phyloP scores from a whole-genome alignment of 352 stramenopile species.

The Blastocystis sp. region DNA sequence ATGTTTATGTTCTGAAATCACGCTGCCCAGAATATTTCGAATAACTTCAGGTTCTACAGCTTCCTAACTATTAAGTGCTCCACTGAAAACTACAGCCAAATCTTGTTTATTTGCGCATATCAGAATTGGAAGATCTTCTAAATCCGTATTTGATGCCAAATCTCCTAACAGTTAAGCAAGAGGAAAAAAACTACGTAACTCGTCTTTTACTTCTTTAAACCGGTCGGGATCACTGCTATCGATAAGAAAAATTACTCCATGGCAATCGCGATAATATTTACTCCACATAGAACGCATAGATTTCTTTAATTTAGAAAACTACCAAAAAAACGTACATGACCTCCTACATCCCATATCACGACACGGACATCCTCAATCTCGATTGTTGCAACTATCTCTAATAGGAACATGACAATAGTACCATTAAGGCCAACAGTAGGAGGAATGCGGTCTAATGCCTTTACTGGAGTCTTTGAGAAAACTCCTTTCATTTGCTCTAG shows the following conservation, averaged over 20 bases:
- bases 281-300: constrained; percentile 81
- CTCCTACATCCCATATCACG: constrained; percentile 82
- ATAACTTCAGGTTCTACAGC: constrained; percentile 67
- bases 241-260: constrained; percentile 81
- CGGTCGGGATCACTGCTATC: constrained; percentile 77
- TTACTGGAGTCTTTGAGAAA: constrained; percentile 82
- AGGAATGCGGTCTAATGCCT: constrained; percentile 84
- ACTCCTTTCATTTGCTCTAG: constrained; percentile 85
- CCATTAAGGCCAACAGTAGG: constrained; percentile 85
- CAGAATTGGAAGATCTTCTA: constrained; percentile 77
- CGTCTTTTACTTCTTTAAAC: constrained; percentile 79
- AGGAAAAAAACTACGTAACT: constrained; percentile 73
- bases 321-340: constrained; percentile 74
- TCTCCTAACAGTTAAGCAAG: background rate
- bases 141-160: constrained; percentile 73
- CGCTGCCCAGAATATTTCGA: constrained; percentile 39
- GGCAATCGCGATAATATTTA: constrained; percentile 83
- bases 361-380: constrained; percentile 70
- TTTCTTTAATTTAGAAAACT: constrained; percentile 71
- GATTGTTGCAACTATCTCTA: constrained; percentile 72
- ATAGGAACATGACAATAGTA: constrained; percentile 69
- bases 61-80: background rate
- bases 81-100: constrained; percentile 69
- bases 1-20: constrained; percentile 65
- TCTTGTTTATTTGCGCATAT: constrained; percentile 82